A percentile compares a stretch with the other conserved stretches of the same genome.
Conservation (phyloP, 2,329 filamentous ascomycete genomes). For the Cladosporium oxysporum region DNA sequence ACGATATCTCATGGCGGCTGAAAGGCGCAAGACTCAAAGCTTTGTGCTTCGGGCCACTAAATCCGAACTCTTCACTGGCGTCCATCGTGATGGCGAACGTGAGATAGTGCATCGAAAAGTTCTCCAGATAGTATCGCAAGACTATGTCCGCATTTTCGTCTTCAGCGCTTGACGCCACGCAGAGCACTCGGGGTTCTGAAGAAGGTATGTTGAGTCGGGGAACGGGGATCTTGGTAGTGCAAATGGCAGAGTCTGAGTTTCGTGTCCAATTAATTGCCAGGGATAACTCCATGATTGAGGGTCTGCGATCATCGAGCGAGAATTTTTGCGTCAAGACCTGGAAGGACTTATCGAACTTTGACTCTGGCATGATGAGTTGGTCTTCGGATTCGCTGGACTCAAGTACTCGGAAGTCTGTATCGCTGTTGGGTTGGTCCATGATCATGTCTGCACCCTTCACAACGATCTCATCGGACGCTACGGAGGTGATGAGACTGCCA, state of each 20-base stretch:
- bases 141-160: constrained; percentile 33
- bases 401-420: constrained; percentile 56
- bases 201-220: constrained; percentile 79
- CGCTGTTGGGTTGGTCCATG: constrained; percentile 62
- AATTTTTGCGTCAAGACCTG: constrained; percentile 70
- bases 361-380: constrained; percentile 21
- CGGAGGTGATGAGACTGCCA: constrained; percentile 70
- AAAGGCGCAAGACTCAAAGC: constrained; percentile 81
- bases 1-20: constrained; percentile 72
- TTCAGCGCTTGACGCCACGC: constrained; percentile 40
- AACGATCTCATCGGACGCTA: constrained; percentile 64
- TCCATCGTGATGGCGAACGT: constrained; percentile 94
- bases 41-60: constrained; percentile 81
- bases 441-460: constrained; percentile 67
- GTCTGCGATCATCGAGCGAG: constrained; percentile 77
- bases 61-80: constrained; percentile 86
- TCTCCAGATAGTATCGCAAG: constrained; percentile 76
- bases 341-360: constrained; percentile 27
- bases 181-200: constrained; percentile 81
- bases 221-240: constrained; percentile 70
- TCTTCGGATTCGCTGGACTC: constrained; percentile 20
- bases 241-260: constrained; percentile 33
- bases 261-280: constrained; percentile 79
- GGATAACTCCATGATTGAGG: constrained; percentile 71
- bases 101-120: constrained; percentile 90